Conservation (phyloP, 352 stramenopile species). For the Paralagenidium karlingii region DNA sequence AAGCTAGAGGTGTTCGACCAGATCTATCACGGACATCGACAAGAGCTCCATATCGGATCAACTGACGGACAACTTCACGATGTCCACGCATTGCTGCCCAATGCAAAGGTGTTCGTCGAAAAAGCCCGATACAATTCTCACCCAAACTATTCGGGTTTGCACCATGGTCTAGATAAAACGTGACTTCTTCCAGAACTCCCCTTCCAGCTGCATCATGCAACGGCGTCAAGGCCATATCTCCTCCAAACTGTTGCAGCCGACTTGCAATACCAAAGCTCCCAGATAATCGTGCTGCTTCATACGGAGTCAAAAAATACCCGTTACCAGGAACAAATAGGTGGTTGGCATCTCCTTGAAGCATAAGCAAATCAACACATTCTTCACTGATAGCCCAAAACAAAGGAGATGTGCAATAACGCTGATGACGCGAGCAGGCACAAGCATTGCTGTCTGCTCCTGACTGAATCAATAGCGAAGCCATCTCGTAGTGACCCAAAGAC, state of each 20-base stretch:
- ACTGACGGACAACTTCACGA: conserved; percentile 28
- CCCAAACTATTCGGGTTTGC: conserved; percentile 28
- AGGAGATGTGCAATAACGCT: conserved; percentile 30
- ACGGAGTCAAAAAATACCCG: conserved; percentile 4
- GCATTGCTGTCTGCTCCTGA: conserved; percentile 24
- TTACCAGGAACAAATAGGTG: conserved; percentile 34
- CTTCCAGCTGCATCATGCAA: conserved; percentile 55
- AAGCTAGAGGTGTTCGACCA: conserved; percentile 51
- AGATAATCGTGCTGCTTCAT: conserved; percentile 21
- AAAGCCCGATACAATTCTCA: conserved; percentile 37
- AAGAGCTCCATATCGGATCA: conserved; percentile 43
- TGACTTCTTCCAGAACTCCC: conserved; percentile 28
- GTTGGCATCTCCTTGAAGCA: conserved; percentile 50
- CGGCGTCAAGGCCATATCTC: conserved; percentile 62
- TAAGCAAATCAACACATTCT: conserved; percentile 50
- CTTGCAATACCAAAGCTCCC: conserved; percentile 33
- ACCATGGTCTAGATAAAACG: conserved; percentile 21
- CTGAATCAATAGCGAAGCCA: conserved; percentile 43
- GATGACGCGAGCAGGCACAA: conserved; percentile 42
- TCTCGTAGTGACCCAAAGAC: conserved; percentile 13
- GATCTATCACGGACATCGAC: conserved; percentile 45
- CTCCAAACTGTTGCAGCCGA: conserved; percentile 51
- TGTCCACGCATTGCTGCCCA: conserved; percentile 73
- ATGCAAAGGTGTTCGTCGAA: conserved; percentile 55
- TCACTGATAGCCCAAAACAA: conserved; percentile 72